Evolutionary conservation across 768 basidiomycete genomes (phyloP).

Genomic region (Artomyces pyxidatus): DNA sequence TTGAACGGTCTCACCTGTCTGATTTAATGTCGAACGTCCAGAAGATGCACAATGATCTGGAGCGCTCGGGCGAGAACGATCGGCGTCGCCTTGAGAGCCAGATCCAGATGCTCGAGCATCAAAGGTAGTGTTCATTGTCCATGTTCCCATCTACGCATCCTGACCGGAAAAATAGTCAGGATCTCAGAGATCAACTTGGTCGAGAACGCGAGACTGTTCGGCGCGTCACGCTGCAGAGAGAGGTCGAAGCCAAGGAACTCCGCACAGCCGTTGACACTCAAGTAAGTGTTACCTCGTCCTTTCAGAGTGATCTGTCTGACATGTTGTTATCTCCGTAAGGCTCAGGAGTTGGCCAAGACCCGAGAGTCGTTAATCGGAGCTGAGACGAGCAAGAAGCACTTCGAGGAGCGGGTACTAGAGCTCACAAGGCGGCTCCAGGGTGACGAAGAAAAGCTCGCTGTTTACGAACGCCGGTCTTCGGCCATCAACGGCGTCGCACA

Average conservation of each 20-base stretch:
- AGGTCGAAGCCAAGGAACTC: slow-evolving; percentile 70
- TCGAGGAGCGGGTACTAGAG: slow-evolving; percentile 64
- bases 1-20: slow-evolving; percentile 78
- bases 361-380: slow-evolving; percentile 65
- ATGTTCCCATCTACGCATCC: background rate
- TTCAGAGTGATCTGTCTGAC: slow-evolving; percentile 4
- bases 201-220: slow-evolving; percentile 71
- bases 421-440: slow-evolving; percentile 60
- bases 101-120: slow-evolving; percentile 67
- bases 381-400: slow-evolving; percentile 71
- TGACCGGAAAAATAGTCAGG: slow-evolving; percentile 57
- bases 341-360: slow-evolving; percentile 54
- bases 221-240: slow-evolving; percentile 72
- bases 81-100: slow-evolving; percentile 74
- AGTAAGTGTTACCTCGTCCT: slow-evolving; percentile 31
- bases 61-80: slow-evolving; percentile 77
- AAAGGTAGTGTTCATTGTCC: slow-evolving; percentile 45
- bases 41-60: slow-evolving; percentile 83
- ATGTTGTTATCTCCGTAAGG: slow-evolving; percentile 30
- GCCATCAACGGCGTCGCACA: slow-evolving; percentile 22
- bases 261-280: slow-evolving; percentile 63
- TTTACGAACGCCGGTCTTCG: slow-evolving; percentile 65
- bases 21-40: slow-evolving; percentile 88
- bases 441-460: slow-evolving; percentile 76
- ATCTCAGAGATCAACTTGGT: slow-evolving; percentile 56